These are phyloP conservation scores for Crithidia bombi DNA, from an alignment of 208 protist genomes.

Conservation along the genomic window DNA sequence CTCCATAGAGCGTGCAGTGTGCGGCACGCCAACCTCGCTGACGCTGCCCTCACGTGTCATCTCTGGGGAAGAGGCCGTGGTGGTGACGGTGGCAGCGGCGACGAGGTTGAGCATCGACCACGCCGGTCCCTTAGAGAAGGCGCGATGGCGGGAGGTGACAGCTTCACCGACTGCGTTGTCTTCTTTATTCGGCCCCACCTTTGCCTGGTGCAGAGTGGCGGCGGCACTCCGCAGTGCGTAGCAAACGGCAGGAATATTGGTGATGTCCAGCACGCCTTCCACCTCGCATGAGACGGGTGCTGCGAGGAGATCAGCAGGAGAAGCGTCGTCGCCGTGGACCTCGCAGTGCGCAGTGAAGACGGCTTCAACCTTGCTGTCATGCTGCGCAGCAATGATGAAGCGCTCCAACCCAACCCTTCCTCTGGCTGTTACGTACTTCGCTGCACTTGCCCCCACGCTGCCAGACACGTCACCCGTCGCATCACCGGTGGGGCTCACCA, in stretches of 20 bases:
- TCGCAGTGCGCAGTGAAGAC: slow-evolving; percentile 9
- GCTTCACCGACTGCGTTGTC: no score
- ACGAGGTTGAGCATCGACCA: not conserved
- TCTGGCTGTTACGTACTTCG: not conserved
- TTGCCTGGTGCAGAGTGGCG: not conserved
- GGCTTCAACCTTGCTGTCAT: slow-evolving; percentile 10
- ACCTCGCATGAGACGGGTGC: not conserved
- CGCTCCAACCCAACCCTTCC: slow-evolving; percentile 3
- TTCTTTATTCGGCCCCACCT: not conserved
- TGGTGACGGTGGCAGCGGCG: not conserved
- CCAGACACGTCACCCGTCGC: not conserved
- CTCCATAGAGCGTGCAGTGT: not conserved
- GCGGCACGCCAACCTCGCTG: not conserved
- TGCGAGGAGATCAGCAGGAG: not conserved
- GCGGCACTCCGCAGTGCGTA: slow-evolving; percentile 3
- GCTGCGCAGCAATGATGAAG: slow-evolving; percentile 9
- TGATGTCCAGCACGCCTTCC: slow-evolving; percentile 2
- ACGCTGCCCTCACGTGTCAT: not conserved
- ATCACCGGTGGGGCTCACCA: not conserved
- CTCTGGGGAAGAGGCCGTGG: not conserved
- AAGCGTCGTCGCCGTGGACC: no score
- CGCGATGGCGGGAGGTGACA: no score
- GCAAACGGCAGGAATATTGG: not conserved
- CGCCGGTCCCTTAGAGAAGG: not conserved
- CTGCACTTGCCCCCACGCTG: not conserved